Base-by-base conservation (phyloP, 345 rosid species). In the Passiflora organensis region DNA sequence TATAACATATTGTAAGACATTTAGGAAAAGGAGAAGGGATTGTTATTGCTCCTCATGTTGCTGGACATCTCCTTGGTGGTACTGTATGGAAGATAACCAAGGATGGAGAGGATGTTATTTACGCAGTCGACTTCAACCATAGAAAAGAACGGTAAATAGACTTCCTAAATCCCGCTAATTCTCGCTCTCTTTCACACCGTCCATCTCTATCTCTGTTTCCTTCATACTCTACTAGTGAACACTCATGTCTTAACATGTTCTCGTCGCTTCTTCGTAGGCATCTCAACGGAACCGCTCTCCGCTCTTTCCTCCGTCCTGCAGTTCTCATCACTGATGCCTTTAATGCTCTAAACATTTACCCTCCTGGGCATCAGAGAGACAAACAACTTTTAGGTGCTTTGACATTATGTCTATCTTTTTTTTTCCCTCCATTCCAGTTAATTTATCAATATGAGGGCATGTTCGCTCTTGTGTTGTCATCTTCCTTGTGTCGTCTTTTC, bases 11-110 rank as follows among this genome's bases (percentile, higher is more conserved):
- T n/a, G n/a, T n/a, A n/a, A n/a, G n/a, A n/a, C n/a, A n/a, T n/a
- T n/a, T 64, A 93, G 99, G 96, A 32, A 89, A 86, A 73, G 99
- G 96, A 51, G 99, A 93, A 69, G 96, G 96, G 25, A 89, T 93
- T 76, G 99, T 93, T 20, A 82, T 93, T 67, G 76, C 95, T 41
- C 99, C 99, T 18, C 96, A 93, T 67, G 91, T 71, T 47, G 96
- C 97, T 67, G 99, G 98, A 42, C 98, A 91, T 76, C 86, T 86
- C 61, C 66, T 91, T 68, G 99, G 99, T 66, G 94, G 99, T 60
- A 86, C 95, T 17, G 72, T 93, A 5, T 93, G 99, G 99, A 89
- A 82, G 78, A 93, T 93, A 70, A 82, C 95, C 8, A 93, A 93
- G 77, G 99, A 93, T 49, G 99, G 99, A 55, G 99, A 93, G 64